Conservation (phyloP, 2,329 filamentous ascomycete genomes). For the Claviceps pazoutovae region DNA sequence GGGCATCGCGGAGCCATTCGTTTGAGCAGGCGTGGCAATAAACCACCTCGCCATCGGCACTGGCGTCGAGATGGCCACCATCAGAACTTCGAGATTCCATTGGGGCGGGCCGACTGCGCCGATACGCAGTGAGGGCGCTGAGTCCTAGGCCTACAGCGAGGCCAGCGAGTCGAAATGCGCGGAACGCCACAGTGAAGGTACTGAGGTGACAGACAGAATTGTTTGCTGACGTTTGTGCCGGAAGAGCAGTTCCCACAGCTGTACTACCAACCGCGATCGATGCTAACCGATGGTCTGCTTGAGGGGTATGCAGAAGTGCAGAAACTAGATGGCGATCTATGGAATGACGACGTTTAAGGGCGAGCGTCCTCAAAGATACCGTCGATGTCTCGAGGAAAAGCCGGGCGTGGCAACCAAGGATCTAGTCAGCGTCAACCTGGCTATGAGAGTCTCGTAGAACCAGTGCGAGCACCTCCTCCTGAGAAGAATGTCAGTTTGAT, state of each 20-base stretch:
- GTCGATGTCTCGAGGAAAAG: neutral
- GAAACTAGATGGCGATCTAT: neutral
- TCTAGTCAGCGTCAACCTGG: neutral
- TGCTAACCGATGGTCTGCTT: neutral
- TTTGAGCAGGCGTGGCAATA: conserved; percentile 71
- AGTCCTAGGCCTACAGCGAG: conserved; percentile 45
- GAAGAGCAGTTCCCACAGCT: neutral
- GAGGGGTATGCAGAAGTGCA: neutral
- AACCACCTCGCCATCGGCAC: conserved; percentile 52
- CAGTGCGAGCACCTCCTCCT: neutral
- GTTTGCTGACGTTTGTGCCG: neutral
- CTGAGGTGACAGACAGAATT: neutral
- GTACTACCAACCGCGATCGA: neutral
- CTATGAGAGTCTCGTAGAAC: neutral
- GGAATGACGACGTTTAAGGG: neutral
- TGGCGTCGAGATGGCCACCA: conserved; percentile 34
- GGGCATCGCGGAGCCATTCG: conserved; percentile 67
- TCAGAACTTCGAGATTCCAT: conserved; percentile 20
- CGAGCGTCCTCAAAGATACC: neutral
- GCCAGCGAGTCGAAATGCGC: conserved; percentile 38
- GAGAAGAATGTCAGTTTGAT: neutral
- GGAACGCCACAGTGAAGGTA: conserved; percentile 36
- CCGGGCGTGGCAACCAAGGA: neutral
- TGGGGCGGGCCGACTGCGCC: conserved; percentile 28
- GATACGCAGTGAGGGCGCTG: conserved; percentile 41